A percentile compares a stretch with the other conserved stretches of the same genome.
phyloP scores from a whole-genome alignment of 2,329 filamentous ascomycete species.

The Cercospora citrullina region DNA sequence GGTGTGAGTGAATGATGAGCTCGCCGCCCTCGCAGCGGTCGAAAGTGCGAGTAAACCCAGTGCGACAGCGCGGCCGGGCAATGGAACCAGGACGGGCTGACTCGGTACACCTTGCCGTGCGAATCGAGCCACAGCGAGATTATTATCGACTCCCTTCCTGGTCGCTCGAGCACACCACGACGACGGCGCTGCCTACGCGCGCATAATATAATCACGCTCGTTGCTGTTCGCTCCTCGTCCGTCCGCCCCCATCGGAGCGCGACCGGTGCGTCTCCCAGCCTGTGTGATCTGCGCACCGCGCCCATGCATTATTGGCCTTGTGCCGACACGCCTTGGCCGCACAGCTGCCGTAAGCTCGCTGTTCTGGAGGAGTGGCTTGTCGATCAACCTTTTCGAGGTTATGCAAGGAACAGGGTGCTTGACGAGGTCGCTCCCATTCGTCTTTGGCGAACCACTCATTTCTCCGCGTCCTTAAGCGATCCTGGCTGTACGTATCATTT shows the following conservation, averaged over 20 bases:
- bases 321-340: slow-evolving; percentile 2
- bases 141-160: neutral
- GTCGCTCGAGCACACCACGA: slow-evolving; percentile 3
- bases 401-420: slow-evolving; percentile 21
- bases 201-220: neutral
- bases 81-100: slow-evolving; percentile 12
- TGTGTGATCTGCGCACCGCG: neutral
- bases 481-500: slow-evolving; percentile 18
- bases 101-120: slow-evolving; percentile 16
- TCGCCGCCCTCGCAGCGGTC: neutral
- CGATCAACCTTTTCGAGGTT: slow-evolving; percentile 13
- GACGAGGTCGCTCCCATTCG: slow-evolving; percentile 1
- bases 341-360: slow-evolving; percentile 11
- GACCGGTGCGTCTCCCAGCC: neutral
- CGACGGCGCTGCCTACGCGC: neutral
- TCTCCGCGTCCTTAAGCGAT: slow-evolving; percentile 7
- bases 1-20: neutral
- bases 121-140: slow-evolving; percentile 6
- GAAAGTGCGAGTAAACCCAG: slow-evolving; percentile 12
- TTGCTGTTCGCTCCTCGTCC: slow-evolving; percentile 4
- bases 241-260: neutral
- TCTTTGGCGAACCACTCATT: slow-evolving; percentile 11
- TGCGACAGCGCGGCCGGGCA: slow-evolving; percentile 13
- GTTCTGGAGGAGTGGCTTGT: slow-evolving; percentile 15
- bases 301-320: neutral